These are phyloP conservation scores for Melaleuca alternifolia DNA, from an alignment of 345 rosid genomes.

Conservation along the genomic window DNA sequence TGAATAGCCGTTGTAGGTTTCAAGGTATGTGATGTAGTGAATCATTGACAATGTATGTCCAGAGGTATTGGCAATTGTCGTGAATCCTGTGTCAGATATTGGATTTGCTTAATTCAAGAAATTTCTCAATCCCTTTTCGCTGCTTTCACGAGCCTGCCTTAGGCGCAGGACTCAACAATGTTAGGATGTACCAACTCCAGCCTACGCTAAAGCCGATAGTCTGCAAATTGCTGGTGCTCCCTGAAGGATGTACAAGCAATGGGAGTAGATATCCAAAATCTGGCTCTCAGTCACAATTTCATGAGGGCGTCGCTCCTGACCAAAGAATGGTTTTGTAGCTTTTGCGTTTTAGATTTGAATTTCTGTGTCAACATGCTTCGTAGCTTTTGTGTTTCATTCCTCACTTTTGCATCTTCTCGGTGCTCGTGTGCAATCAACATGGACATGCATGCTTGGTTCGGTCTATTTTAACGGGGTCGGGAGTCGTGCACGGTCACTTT, in stretches of 20 bases:
- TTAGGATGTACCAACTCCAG: too few species aligned
- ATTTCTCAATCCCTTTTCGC: background rate
- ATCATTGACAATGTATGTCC: background rate
- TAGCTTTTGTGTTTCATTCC: background rate
- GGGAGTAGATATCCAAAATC: too few species aligned
- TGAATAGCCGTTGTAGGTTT: background rate
- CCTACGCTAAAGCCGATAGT: too few species aligned
- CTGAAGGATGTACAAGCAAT: too few species aligned
- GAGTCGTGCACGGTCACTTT: background rate
- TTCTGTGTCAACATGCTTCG: background rate
- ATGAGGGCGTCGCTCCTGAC: too few species aligned
- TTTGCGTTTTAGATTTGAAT: background rate
- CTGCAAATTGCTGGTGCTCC: too few species aligned
- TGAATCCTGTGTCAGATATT: background rate
- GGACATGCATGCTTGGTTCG: background rate
- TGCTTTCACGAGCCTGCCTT: background rate
- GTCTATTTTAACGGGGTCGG: background rate
- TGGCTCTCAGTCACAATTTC: too few species aligned
- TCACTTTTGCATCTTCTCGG: background rate
- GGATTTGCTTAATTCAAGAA: background rate
- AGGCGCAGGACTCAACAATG: too few species aligned
- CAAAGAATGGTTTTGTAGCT: too few species aligned
- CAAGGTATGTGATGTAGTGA: background rate
- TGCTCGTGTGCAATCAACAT: background rate
- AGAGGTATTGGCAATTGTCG: background rate